Base-by-base conservation (phyloP, 2,329 filamentous ascomycete genomes). In the Talaromyces amestolkiae region DNA sequence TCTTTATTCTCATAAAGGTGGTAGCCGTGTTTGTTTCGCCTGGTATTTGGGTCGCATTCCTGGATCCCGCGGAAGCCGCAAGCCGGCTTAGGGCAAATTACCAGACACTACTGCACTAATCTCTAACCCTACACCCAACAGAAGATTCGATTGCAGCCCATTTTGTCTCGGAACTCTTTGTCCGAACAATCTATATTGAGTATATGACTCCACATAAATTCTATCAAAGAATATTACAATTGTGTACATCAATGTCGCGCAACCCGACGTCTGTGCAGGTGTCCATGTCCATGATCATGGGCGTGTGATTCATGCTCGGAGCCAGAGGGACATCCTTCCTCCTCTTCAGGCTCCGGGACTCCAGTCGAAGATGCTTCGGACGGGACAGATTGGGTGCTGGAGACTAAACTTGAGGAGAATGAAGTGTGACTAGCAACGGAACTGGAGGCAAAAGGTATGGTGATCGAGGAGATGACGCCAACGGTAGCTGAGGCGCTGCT, bases 51-150 rank as follows among this genome's bases (percentile, higher is more conserved):
- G 8, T 53, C 17, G 33, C 61, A 63, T 63, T 63, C 61, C 39
- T 47, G 61, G 61, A 47, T 63, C 49, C 51, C 51, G 37, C 51
- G 61, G 61, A 43, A 35, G 49, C 61, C 61, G 61, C 49, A 72
- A 60, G 13, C 37, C 39, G 37, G 22, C 24, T 59, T 45, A 59
- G 56, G 56, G 56, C 37, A 11, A 7, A 37, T 37, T 37, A 2
- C 35, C 35, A 41, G 11, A 59, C 3, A 41, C 15, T 9, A 27
- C 3, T 22, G 43, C 43, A 19, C 47, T 27, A 51, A 51, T n/a
- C 47, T 10, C 3, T 54, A 19, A 35, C 10, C 51, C 51, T 54
- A 31, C 19, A 24, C 45, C 0, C 3, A 11, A 13, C 13, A 2
- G 17, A 24, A 31, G 13, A 31, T 27, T 7, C 4, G 10, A 8